Evolutionary conservation across 2,329 filamentous ascomycete species (phyloP), one percentile per base, ranked within the genome.

Genomic region (Trichoderma citrinoviride): DNA sequence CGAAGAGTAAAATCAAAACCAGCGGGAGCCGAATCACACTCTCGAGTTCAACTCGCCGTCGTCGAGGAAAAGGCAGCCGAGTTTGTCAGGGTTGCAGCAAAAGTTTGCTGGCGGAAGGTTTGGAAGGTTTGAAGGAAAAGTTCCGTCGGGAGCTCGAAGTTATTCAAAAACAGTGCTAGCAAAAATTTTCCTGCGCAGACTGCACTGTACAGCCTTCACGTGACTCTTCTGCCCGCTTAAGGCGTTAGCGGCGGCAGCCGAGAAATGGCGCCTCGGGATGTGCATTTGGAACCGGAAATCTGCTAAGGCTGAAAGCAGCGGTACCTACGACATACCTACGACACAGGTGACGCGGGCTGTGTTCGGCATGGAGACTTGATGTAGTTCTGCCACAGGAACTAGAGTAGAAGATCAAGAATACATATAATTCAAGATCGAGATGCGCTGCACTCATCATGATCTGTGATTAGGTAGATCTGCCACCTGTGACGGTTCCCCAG

Each of bases 121-220:
- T 29, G 23, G 57, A 50, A 40, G 52, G 27, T 37, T 37, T 10
- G 33, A 37, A 64, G 58, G 43, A 25, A 64, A 55, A 49, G 17
- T 49, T 25, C 14, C 23, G 40, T 37, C 46, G 33, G 37, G 50
- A 65, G 14, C 23, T n/a, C 43, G 67, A 71, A 73, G 72, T 75
- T 76, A 76, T 76, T 73, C 70, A 3, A 44, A 64, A 43, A 75
- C 74, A 76, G 74, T 76, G 74, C 65, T 27, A 70, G 65, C 49
- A 73, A 74, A 72, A 61, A 68, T 73, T 74, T 71, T 56, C 52
- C 50, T 43, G 25, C 52, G n/a, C 0, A n/a, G 10, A 37, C 17
- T 10, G 63, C 74, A 76, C 74, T 75, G 74, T 76, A 49, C 0
- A 0, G 0, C 0, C 0, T 0, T 47, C 74, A 76, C 73, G 74